Evolutionary conservation across 1,284 basidiomycete species (phyloP), one percentile per base, ranked within the genome.

Genomic region (Mycena citricolor): DNA sequence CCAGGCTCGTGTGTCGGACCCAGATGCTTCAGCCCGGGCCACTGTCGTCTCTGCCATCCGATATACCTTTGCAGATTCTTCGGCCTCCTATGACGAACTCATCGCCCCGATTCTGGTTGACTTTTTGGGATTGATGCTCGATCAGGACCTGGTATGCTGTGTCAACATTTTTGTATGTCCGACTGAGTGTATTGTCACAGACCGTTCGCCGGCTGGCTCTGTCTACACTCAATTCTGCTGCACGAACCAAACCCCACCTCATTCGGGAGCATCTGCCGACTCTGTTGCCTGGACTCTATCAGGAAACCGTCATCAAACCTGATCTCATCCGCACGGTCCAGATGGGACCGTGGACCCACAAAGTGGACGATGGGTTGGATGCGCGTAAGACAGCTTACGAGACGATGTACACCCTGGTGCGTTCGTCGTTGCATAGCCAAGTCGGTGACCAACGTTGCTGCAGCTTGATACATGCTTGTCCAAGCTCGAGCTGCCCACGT

Each of bases 291-390:
- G 78, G 77, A 46, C 71, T 99, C 14, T 97, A 97, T 68, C 74
- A 78, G 36, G 91, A 95, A 68, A 95, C 93, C 0, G 65, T 77
- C 24, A 68, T 94, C 58, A 90, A 92, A 57, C 76, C 81, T 12
- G 83, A 88, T 26, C 80, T 97, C 42, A 86, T 97, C 57, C 82
- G 91, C 23, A 90, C 88, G 5, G 94, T 99, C 6, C 86, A 91
- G 60, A 98, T 99, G 97, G 97, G 97, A 12, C 97, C 97, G 1
- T 99, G 94, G 86, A 94, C 89, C 41, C 92, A 95, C 65, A 91
- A 88, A 61, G 89, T 93, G 25, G 93, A 97, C 58, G 92, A 95
- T 55, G 93, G 94, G 39, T 73, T 97, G 8, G 93, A 97, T 54
- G 81, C 91, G n/a, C 83, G 91, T 42, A 94, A 95, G 74, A 94